Evolutionary conservation across 345 rosid species (phyloP), one percentile per base, ranked within the genome.

Genomic region (Barbarea vulgaris): DNA sequence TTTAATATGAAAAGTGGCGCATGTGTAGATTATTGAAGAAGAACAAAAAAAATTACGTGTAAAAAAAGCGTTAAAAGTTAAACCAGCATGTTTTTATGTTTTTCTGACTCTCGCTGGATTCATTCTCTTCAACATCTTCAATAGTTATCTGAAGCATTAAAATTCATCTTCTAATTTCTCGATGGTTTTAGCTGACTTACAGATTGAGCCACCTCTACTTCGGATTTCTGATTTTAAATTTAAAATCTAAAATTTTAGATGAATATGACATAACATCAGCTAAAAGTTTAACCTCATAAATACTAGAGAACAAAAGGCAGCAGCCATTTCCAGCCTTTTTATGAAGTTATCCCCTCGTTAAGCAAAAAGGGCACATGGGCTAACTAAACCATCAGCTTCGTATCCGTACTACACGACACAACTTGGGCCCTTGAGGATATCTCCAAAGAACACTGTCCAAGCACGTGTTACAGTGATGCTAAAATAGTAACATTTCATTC

Each of bases 361-460:
- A 22, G 44, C 60, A 24, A 57, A 74, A 64, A 66, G n/a, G 72
- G 36, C 72, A 74, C 62, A 39, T 17, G 41, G n/a, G n/a, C n/a
- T n/a, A n/a, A 25, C 69, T 18, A 39, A 62, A 52, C 24, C 44
- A 24, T 5, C 22, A 33, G 36, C 21, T 33, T 74, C 21, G 58
- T 5, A 22, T 64, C 46, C 72, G 21, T 22, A 65, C 22, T 56
- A 74, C 39, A 25, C 65, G 66, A 65, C 72, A 56, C 48, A 55
- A 1, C 17, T 6, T 19, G 10, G 25, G 6, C 6, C 46, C 46
- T 21, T 30, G 52, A 25, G 19, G 15, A 73, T 31, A 5, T 25
- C 57, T 5, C 57, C 25, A 55, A 44, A n/a, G 57, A 55, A 44
- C 57, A 65, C 57, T 33, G 11, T 22, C 28, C 7, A 12, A 54